These are phyloP conservation scores for Tuctoria greenei DNA, from an alignment of 176 grass and related monocot genomes.

Conservation along the genomic window DNA sequence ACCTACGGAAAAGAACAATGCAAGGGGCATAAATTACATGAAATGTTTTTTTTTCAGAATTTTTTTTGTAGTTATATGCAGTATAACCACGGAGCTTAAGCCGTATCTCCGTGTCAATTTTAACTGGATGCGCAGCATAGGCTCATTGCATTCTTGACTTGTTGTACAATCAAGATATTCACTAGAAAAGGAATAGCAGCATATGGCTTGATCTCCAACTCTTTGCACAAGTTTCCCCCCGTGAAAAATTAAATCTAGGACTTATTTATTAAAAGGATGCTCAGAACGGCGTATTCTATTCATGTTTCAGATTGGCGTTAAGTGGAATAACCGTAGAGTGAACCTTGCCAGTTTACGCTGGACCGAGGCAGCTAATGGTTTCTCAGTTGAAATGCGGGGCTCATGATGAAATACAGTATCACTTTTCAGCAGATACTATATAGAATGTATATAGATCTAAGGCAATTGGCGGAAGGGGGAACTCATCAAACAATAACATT, in stretches of 20 bases:
- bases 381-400: not conserved
- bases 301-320: not conserved
- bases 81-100: too few species aligned
- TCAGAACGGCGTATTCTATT: too few species aligned
- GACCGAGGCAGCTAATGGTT: not conserved
- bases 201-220: not conserved
- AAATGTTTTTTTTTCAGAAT: not conserved
- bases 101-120: not conserved
- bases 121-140: not conserved
- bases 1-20: conserved; percentile 38
- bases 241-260: not conserved
- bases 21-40: not conserved
- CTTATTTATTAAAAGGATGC: not conserved
- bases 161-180: not conserved
- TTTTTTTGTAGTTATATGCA: not conserved
- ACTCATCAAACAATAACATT: not conserved
- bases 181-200: not conserved
- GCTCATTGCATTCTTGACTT: not conserved
- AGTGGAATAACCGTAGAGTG: not conserved
- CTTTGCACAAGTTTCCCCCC: not conserved
- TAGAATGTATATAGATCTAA: not conserved
- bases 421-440: not conserved
- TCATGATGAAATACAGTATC: not conserved
- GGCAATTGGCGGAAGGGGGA: not conserved
- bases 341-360: not conserved